Evolutionary conservation across 2,329 filamentous ascomycete species (phyloP), one percentile per base, ranked within the genome.

Genomic region (Fusarium pseudograminearum): DNA sequence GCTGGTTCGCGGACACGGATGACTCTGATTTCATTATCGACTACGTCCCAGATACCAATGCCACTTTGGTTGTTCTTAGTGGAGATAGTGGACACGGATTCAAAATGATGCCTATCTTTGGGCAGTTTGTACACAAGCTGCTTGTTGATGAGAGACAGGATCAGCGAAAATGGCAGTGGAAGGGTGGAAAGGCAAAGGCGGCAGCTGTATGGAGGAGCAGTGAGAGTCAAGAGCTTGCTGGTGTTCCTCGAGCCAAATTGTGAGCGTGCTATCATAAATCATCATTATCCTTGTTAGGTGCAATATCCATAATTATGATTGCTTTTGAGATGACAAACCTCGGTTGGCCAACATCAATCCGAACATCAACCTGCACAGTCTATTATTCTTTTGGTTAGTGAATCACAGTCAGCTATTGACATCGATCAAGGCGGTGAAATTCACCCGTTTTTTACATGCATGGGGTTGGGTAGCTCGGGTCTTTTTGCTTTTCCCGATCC

Each of bases 11-110:
- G 4, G 66, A 69, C 3, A 69, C 66, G 1, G 66, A 69, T 46
- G 66, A 69, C 31, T 69, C 66, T 1, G 66, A 69, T 4, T 69
- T 67, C 7, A 70, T 69, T 16, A 70, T 69, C 2, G 66, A 69
- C 44, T 70, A 62, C 3, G 66, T 69, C 0, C 66, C 66, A 0
- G 66, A 67, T 12, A 70, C 66, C 1, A 44, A 62, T 11, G 62
- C 46, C 4, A 57, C 66, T 4, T 12, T 69, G 6, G 51, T 50
- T 1, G 56, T 69, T 16, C 7, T 69, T 1, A 67, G 61, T 16
- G 66, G 66, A 8, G 66, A 70, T 6, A 51, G 41, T 6, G 66
- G 66, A 1, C 66, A 69, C 5, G 66, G 66, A 1, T 69, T 69
- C 0, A 69, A 69, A 15, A 70, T 69, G 66, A 20, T 70, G 24